Conservation (phyloP, 225 moss, liverwort and hornwort genomes). For the Bryoerythrophyllum caledonicum region DNA sequence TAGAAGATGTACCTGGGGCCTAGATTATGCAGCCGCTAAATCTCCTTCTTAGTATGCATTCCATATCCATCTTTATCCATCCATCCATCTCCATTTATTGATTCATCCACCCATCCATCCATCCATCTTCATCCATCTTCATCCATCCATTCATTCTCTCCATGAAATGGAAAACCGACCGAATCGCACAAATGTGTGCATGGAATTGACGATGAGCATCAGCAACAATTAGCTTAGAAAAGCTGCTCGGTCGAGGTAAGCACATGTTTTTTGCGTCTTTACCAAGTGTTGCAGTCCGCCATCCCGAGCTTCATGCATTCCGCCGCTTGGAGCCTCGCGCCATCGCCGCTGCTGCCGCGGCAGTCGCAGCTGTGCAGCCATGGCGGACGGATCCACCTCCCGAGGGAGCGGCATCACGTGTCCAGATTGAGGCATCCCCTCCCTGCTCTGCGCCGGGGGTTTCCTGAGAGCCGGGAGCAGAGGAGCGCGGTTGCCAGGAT, state of each 20-base stretch:
- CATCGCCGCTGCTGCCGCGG: background rate
- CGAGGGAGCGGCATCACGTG: background rate
- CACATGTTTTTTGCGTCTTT: background rate
- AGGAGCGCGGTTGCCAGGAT: background rate
- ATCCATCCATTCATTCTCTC: no score
- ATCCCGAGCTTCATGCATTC: conserved; percentile 17
- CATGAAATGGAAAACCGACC: background rate
- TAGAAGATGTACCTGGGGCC: no score
- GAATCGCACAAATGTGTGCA: background rate
- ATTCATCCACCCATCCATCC: no score
- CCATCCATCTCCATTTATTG: no score
- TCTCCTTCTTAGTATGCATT: no score
- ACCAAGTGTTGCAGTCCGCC: background rate
- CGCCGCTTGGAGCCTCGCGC: background rate
- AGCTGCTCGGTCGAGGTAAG: background rate
- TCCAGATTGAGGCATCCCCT: background rate
- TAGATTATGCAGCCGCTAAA: no score
- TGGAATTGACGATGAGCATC: background rate
- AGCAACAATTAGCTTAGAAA: background rate
- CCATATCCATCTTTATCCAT: no score
- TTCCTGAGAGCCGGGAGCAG: background rate
- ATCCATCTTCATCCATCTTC: no score
- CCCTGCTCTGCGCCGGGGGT: background rate
- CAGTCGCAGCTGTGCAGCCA: background rate
- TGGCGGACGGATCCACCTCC: background rate